Base-by-base conservation (phyloP, 306 rosid species). In the Corylus americana region DNA sequence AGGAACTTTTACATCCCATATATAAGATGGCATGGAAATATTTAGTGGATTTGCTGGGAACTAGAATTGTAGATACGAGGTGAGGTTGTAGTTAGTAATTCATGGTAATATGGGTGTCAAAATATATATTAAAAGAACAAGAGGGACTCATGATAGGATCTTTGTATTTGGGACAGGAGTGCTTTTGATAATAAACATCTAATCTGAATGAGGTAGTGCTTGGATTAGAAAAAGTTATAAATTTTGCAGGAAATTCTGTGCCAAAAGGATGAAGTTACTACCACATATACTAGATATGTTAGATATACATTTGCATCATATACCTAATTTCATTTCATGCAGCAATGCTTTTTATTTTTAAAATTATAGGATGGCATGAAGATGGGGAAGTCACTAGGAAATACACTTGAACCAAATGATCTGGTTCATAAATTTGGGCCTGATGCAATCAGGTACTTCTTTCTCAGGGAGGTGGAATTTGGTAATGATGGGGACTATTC, bases 371-470 rank as follows among this genome's bases (percentile, higher is more conserved):
- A 93, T 90, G 99, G 99, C 80, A 84, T 91, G 99, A 95, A 95
- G 88, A 93, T 95, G 99, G 99, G 99, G 71, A 92, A 95, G 80
- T 89, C 99, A 8, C 85, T 93, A 44, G 99, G 99, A 62, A 95
- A 95, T 85, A 95, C 98, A n/a, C 93, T 91, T 77, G 99, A 93
- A 85, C 98, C 99, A 79, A 93, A 90, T 39, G 96, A 95, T 73
- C 87, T 93, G 91, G 97, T 95, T 75, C 69, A 78, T 44, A 92
- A 79, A 82, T 95, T 95, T 11, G 99, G 99, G 54, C 72, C 92
- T 45, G 99, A 95, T 80, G 98, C 99, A 2, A 91, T 95, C 55
- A 85, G 99, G 85, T 95, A 95, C 90, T 95, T 95, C 91, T 95
- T 95, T 91, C 83, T 95, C 68, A 85, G 89, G 86, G 99, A 92